Percentiles rank a stretch among this genome's conserved stretches.
These are phyloP conservation scores for Diaporthe caulivora DNA, from an alignment of 2,329 filamentous ascomycete genomes.

Conservation along the genomic window DNA sequence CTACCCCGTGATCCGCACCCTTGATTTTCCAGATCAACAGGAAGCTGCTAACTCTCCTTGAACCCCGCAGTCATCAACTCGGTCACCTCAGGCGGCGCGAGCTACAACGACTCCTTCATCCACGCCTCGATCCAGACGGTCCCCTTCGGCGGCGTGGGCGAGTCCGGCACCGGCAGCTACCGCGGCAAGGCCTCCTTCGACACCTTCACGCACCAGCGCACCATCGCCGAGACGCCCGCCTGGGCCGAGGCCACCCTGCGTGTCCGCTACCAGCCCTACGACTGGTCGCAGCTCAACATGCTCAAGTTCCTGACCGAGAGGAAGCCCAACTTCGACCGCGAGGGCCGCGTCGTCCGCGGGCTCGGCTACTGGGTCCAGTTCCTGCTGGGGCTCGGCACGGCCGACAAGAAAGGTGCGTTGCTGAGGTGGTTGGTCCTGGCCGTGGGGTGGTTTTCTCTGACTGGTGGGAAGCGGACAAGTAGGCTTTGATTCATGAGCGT, in stretches of 20 bases:
- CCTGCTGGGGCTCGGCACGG: constrained; percentile 64
- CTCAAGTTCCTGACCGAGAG: constrained; percentile 56
- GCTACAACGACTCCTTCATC: constrained; percentile 67
- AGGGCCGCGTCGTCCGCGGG: constrained; percentile 65
- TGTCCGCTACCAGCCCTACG: constrained; percentile 77
- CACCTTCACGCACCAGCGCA: constrained; percentile 70
- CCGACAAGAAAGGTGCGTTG: constrained; percentile 62
- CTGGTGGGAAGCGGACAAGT: constrained; percentile 24
- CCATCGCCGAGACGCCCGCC: constrained; percentile 70
- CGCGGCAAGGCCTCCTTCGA: constrained; percentile 82
- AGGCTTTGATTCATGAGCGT: constrained; percentile 22
- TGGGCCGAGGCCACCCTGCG: constrained; percentile 78
- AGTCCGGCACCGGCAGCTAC: constrained; percentile 82
- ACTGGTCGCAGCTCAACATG: constrained; percentile 57
- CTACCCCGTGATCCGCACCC: neutral
- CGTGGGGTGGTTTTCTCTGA: constrained; percentile 35
- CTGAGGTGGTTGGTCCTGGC: constrained; percentile 64
- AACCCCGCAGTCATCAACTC: constrained; percentile 65
- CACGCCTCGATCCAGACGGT: constrained; percentile 74
- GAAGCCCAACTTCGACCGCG: constrained; percentile 73
- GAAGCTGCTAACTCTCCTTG: constrained; percentile 26
- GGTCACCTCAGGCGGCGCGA: constrained; percentile 77
- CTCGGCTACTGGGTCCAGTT: constrained; percentile 67
- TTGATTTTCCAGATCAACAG: neutral
- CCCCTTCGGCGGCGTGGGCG: constrained; percentile 86